Evolutionary conservation across 176 grass and related monocot genomes (phyloP).

Genomic region (Zizania latifolia): DNA sequence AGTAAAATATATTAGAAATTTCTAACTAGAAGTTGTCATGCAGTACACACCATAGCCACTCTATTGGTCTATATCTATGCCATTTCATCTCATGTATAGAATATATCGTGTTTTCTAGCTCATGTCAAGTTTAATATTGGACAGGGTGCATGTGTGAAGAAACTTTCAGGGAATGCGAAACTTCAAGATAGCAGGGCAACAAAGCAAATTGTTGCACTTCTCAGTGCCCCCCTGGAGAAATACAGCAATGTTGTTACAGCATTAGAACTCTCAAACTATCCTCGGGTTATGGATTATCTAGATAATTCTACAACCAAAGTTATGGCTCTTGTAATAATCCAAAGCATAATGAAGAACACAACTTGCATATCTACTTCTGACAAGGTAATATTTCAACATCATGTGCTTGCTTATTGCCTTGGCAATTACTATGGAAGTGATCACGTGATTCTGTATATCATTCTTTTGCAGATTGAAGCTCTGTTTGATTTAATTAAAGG

Average conservation of each 20-base stretch:
- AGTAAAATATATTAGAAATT: neutral
- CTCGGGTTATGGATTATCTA: constrained; percentile 94
- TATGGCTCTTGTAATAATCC: constrained; percentile 94
- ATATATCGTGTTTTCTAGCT: constrained; percentile 20
- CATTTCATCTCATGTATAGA: neutral
- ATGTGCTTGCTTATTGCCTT: neutral
- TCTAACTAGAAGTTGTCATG: neutral
- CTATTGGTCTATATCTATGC: neutral
- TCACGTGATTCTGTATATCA: constrained; percentile 5
- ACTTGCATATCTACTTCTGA: constrained; percentile 88
- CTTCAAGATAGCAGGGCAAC: constrained; percentile 92
- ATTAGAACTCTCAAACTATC: constrained; percentile 96
- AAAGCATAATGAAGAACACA: constrained; percentile 99
- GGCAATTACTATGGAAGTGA: neutral
- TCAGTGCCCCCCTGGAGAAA: constrained; percentile 95
- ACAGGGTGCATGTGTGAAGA: constrained; percentile 98
- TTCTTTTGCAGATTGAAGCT: constrained; percentile 70
- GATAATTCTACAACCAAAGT: constrained; percentile 97
- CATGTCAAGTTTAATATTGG: constrained; percentile 24
- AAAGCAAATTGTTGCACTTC: constrained; percentile 97
- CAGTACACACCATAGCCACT: neutral
- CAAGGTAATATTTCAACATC: constrained; percentile 58
- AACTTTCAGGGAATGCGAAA: constrained; percentile 88
- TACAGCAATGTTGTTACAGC: constrained; percentile 97
- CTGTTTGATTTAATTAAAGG: constrained; percentile 95